Evolutionary conservation across 2,329 filamentous ascomycete genomes (phyloP).

Genomic region (Cercospora zeina): DNA sequence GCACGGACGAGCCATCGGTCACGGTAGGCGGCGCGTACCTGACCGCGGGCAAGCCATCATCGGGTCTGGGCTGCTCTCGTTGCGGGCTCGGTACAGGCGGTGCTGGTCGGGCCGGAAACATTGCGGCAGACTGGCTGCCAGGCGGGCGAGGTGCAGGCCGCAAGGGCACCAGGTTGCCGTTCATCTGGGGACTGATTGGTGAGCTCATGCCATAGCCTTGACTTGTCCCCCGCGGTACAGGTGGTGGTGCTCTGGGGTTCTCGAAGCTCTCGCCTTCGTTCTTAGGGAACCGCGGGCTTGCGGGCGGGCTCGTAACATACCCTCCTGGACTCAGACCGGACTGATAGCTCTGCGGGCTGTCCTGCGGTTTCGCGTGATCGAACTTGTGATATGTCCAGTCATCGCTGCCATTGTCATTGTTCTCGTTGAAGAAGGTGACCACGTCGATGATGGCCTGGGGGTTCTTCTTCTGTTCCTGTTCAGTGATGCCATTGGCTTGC

Average conservation of each 20-base stretch:
- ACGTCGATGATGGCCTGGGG: conserved; percentile 95
- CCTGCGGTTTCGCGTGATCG: conserved; percentile 71
- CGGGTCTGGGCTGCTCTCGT: conserved; percentile 29
- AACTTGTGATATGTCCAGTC: conserved; percentile 96
- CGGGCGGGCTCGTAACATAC: conserved; percentile 70
- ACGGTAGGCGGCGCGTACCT: conserved; percentile 47
- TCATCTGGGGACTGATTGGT: conserved; percentile 44
- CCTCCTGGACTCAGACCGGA: conserved; percentile 41
- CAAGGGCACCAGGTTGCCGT: conserved; percentile 66
- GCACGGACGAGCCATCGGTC: conserved; percentile 41
- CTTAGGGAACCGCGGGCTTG: conserved; percentile 82
- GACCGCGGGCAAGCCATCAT: conserved; percentile 46
- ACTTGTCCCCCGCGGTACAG: conserved; percentile 63
- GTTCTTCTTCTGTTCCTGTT: conserved; percentile 93
- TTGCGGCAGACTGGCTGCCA: conserved; percentile 46
- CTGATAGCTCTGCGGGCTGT: conserved; percentile 41
- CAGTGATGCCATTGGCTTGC: conserved; percentile 91
- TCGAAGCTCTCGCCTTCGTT: conserved; percentile 94
- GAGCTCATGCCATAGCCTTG: conserved; percentile 47
- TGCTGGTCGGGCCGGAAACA: conserved; percentile 48
- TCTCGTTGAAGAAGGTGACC: conserved; percentile 96
- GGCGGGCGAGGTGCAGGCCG: conserved; percentile 85
- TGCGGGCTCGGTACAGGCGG: conserved; percentile 52
- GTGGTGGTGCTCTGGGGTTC: conserved; percentile 89
- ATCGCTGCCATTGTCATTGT: conserved; percentile 73